Evolutionary conservation across 192 early-diverging fungal genomes (phyloP).

Genomic region (Coemansia sp.): DNA sequence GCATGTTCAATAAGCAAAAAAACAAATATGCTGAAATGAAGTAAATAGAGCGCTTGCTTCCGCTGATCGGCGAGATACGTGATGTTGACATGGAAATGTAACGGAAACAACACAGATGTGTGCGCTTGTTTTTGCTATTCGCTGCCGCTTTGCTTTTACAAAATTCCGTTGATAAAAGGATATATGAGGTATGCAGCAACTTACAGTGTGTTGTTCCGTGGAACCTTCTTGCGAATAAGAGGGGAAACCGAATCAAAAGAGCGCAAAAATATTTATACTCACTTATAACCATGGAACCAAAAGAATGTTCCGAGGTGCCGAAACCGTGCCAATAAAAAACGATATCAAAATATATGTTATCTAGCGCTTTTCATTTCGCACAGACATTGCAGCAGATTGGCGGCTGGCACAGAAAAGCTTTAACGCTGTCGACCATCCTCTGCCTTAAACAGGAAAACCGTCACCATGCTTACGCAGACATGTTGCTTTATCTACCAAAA

Average conservation of each 20-base stretch:
- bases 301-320: not conserved
- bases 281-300: not conserved
- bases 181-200: not conserved
- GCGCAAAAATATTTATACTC: not conserved
- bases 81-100: not conserved
- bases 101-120: not conserved
- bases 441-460: too few relatives aligned
- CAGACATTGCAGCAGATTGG: too few relatives aligned
- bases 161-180: not conserved
- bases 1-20: not conserved
- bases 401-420: too few relatives aligned
- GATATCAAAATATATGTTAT: too few relatives aligned
- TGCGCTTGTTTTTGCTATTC: constrained; percentile 7
- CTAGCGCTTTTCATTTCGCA: too few relatives aligned
- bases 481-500: too few relatives aligned
- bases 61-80: constrained; percentile 6
- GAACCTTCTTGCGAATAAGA: not conserved
- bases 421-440: too few relatives aligned
- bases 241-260: not conserved
- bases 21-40: not conserved
- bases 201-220: not conserved
- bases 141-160: not conserved
- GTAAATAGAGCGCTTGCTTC: not conserved
- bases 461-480: too few relatives aligned
- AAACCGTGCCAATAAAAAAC: not conserved